phyloP scores from a whole-genome alignment of 2,329 filamentous ascomycete genomes.

The Talaromyces sp. region DNA sequence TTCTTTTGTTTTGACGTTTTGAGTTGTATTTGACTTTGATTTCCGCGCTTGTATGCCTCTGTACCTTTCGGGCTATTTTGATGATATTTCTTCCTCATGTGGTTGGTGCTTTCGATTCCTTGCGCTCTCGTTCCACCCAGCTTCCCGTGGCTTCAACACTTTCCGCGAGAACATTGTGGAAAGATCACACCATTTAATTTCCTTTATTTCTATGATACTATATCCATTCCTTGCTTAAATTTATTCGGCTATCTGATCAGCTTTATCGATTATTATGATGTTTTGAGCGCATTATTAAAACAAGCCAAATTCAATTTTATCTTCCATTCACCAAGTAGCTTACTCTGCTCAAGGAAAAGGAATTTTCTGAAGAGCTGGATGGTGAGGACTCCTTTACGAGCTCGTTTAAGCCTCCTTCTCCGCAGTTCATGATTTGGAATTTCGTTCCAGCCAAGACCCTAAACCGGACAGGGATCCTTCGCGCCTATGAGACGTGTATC shows the following conservation, averaged over 20 bases:
- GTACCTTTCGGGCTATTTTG: not conserved
- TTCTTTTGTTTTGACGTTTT: not conserved
- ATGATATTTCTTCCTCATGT: not conserved
- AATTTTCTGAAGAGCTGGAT: too few species aligned
- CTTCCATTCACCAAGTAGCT: too few species aligned
- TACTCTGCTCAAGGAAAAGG: too few species aligned
- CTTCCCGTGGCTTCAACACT: not conserved
- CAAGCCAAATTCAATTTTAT: too few species aligned
- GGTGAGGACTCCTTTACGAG: too few species aligned
- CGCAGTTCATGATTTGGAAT: conserved; percentile 9
- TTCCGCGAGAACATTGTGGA: not conserved
- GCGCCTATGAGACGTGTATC: conserved; percentile 4
- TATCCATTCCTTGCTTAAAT: not conserved
- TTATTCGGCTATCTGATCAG: not conserved
- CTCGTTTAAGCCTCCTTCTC: too few species aligned
- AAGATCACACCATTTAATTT: not conserved
- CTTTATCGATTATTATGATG: not conserved
- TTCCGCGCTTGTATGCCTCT: not conserved
- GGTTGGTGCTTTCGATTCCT: not conserved
- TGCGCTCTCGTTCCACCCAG: not conserved
- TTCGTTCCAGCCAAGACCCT: conserved; percentile 5
- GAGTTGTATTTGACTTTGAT: not conserved
- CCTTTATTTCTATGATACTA: not conserved
- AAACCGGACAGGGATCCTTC: conserved; percentile 7
- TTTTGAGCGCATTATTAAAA: not conserved